Evolutionary conservation across 305 asterid genomes (phyloP), one percentile per base, ranked within the genome.

Genomic region (Fraxinus baroniana): DNA sequence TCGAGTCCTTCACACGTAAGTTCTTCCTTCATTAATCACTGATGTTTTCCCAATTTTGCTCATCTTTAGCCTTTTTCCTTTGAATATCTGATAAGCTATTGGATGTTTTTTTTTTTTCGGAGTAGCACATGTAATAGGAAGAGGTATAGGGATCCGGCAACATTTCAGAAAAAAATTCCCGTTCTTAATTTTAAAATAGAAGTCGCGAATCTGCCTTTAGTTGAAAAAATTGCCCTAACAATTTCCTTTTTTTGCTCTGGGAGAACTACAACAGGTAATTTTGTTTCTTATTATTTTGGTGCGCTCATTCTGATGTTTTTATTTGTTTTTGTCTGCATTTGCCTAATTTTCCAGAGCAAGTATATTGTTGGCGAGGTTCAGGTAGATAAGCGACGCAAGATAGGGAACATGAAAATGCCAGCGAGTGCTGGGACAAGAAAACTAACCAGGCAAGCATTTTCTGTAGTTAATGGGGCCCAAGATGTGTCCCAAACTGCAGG

Each of bases 381-480:
- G 12, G 84, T 92, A 86, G 98, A 93, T 79, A 94, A 94, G 91
- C 86, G 88, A 86, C 87, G 98, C 81, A 91, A 87, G 82, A 87
- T 93, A 71, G 98, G 87, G 55, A 88, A 78, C 80, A 52, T 89
- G 13, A 92, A 85, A 86, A 91, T 94, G 95, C 92, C 92, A 9
- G 90, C 93, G 32, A 86, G 80, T 52, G 78, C 86, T 20, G 87
- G 85, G 81, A 62, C 92, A 17, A 87, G 93, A 80, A 35, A 85
- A 4, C 84, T 86, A 44, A 83, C 83, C 49, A 87, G 98, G 78
- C 97, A 91, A 80, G 99, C 97, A 20, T 90, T 97, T 83, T 82
- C 95, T 5, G 94, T 92, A 62, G 92, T 96, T 6, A 97, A 95
- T 83, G 97, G 93, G 66, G 88, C 92, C 74, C 98, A 90, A 89